Evolutionary conservation across 768 basidiomycete species (phyloP).

Genomic region (Leucocoprinus birnbaumii): DNA sequence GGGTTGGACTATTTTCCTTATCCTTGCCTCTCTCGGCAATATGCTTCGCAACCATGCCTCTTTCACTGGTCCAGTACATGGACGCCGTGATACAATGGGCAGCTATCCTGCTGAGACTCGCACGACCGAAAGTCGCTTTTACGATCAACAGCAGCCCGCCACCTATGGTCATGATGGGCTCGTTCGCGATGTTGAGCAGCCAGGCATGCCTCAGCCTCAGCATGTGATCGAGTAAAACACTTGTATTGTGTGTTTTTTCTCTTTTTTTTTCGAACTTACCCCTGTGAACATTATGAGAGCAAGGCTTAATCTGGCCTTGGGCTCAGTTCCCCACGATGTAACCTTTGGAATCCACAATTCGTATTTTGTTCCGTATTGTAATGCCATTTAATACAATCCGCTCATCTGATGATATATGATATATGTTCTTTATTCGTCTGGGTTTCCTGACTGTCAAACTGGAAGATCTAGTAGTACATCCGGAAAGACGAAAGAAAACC

Average conservation of each 20-base stretch:
- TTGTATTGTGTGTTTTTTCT: too few relatives aligned
- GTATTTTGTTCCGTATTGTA: neutral
- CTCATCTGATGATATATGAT: neutral
- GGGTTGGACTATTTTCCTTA: conserved; percentile 45
- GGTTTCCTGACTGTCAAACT: too few relatives aligned
- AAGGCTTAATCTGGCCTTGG: too few relatives aligned
- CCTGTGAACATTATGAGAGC: too few relatives aligned
- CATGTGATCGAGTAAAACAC: neutral
- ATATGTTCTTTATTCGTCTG: too few relatives aligned
- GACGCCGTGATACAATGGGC: conserved; percentile 6
- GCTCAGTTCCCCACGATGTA: too few relatives aligned
- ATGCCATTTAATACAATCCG: neutral
- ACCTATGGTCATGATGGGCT: neutral
- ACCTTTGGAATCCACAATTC: too few relatives aligned
- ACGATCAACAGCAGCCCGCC: neutral
- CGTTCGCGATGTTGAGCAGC: neutral
- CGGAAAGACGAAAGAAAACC: neutral
- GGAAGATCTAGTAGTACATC: too few relatives aligned
- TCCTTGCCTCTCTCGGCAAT: conserved; percentile 35
- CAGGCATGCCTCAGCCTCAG: neutral
- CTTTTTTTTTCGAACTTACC: too few relatives aligned
- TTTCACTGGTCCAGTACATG: conserved; percentile 18
- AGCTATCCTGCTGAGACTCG: conserved; percentile 19
- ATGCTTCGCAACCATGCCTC: conserved; percentile 16
- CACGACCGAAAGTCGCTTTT: neutral